Evolutionary conservation across 2,329 filamentous ascomycete genomes (phyloP), one percentile per base, ranked within the genome.

Genomic region (Sarocladium strictum): DNA sequence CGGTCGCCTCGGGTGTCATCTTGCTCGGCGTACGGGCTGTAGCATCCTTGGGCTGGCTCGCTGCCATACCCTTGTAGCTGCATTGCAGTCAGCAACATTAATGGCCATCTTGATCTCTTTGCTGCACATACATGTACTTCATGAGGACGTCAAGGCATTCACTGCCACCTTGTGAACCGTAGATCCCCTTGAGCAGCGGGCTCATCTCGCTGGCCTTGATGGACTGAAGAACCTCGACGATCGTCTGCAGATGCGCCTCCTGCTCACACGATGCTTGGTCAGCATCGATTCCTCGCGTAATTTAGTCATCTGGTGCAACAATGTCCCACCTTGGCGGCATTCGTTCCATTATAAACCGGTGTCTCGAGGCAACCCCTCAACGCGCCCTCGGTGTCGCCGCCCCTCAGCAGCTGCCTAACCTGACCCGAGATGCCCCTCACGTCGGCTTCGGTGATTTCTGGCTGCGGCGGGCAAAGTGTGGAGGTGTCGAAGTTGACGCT

Each of bases 121-220:
- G 45, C 26, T 6, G 23, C 29, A 78, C 87, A 65, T 83, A 97
- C 85, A 97, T 78, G 74, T 97, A 99, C 77, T 99, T 99, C 89
- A 96, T 96, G 69, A 99, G 76, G 53, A 93, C 90, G 70, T 99
- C 94, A 61, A 96, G 76, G 58, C 89, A 80, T 72, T 97, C 94
- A 58, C 83, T 84, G 26, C 94, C 94, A 58, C 89, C 89, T 52
- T 88, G 83, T 11, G 86, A 84, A 57, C 76, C 77, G 73, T 94
- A 91, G 65, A 97, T 87, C 56, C 85, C 83, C 72, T 86, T 84
- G 61, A 99, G 77, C 65, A 97, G 84, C 14, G 90, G 88, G 59
- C 86, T 90, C 89, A 97, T 97, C 63, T 99, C 94, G 63, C 89
- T 89, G 66, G 94, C 91, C 69, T 96, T 92, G 74, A 97, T 97